Base-by-base conservation (phyloP, 176 grass and related monocot genomes). In the Echinochloa phyllopogon region DNA sequence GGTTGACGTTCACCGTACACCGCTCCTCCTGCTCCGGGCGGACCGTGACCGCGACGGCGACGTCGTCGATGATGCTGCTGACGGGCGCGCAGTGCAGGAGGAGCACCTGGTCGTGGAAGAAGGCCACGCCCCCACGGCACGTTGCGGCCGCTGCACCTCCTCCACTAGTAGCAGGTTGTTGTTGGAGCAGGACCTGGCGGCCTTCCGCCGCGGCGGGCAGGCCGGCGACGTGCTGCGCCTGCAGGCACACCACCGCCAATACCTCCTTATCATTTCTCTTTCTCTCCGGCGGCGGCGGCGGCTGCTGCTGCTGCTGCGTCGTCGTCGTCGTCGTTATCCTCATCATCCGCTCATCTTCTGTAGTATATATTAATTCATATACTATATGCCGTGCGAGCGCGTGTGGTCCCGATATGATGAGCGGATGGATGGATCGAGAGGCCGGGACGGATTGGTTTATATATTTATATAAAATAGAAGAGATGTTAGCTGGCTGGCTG, bases 221-320 rank as follows among this genome's bases (percentile, higher is more conserved):
- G 50, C 87, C 87, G 29, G 72, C 62, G 45, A 96, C 74, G 40
- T 88, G 88, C 48, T 88, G 86, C 60, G 92, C 82, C 82, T 96
- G 88, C 52, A 96, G 78, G 81, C 94, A 96, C 50, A 91, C 63
- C 64, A 89, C 73, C 58, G 23, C 76, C 84, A 85, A n/a, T n/a
- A n/a, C 17, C 60, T 58, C 10, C 85, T 61, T n/a, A n/a, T n/a
- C n/a, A n/a, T n/a, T n/a, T n/a, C n/a, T n/a, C n/a, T n/a, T n/a
- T n/a, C n/a, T n/a, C n/a, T n/a, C n/a, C n/a, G n/a, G 3, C 53
- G 29, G 33, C 60, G 82, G 60, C 56, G 27, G 40, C 8, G 10
- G 21, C 10, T 36, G 1, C n/a, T n/a, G n/a, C n/a, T n/a, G n/a
- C n/a, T n/a, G n/a, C n/a, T n/a, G n/a, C n/a, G n/a, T n/a, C n/a